phyloP scores from a whole-genome alignment of 2,329 filamentous ascomycete species.

The Metarhizium guizhouense region DNA sequence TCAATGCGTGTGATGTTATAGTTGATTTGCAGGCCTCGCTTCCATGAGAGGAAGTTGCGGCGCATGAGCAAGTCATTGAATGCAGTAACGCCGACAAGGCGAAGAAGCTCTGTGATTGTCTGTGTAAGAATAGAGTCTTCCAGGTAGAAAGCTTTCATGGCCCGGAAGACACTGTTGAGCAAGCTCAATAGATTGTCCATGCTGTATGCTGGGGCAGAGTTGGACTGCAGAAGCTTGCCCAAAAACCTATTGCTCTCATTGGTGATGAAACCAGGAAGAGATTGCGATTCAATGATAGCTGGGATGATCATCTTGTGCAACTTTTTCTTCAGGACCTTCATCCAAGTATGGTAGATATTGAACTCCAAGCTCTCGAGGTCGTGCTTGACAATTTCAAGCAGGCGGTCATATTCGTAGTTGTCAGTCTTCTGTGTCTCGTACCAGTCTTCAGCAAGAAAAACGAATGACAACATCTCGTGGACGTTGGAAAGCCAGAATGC shows the following conservation, averaged over 20 bases:
- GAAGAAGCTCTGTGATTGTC: slow-evolving; percentile 86
- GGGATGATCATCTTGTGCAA: slow-evolving; percentile 99
- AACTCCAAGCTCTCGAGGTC: slow-evolving; percentile 97
- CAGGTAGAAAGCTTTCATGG: slow-evolving; percentile 97
- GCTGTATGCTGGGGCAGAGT: slow-evolving; percentile 89
- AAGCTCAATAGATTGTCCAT: slow-evolving; percentile 98
- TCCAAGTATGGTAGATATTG: slow-evolving; percentile 99
- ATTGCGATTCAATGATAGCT: slow-evolving; percentile 97
- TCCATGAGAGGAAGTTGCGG: slow-evolving; percentile 97
- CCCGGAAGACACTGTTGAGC: slow-evolving; percentile 94
- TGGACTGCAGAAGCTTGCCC: slow-evolving; percentile 88
- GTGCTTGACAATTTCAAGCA: slow-evolving; percentile 98
- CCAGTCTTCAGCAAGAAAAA: slow-evolving; percentile 98
- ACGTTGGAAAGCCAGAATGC: slow-evolving; percentile 99
- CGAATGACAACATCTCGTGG: slow-evolving; percentile 98
- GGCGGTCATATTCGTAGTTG: slow-evolving; percentile 96
- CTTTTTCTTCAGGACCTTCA: slow-evolving; percentile 99
- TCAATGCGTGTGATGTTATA: slow-evolving; percentile 99
- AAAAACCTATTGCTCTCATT: slow-evolving; percentile 98
- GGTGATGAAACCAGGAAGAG: slow-evolving; percentile 93
- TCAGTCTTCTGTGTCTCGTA: slow-evolving; percentile 99
- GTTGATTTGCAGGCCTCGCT: slow-evolving; percentile 97
- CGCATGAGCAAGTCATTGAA: slow-evolving; percentile 98
- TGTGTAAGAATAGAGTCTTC: slow-evolving; percentile 95
- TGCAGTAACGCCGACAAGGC: slow-evolving; percentile 89